Base-by-base conservation (phyloP, 164 flowering plant species). In the Vitis amurensis region DNA sequence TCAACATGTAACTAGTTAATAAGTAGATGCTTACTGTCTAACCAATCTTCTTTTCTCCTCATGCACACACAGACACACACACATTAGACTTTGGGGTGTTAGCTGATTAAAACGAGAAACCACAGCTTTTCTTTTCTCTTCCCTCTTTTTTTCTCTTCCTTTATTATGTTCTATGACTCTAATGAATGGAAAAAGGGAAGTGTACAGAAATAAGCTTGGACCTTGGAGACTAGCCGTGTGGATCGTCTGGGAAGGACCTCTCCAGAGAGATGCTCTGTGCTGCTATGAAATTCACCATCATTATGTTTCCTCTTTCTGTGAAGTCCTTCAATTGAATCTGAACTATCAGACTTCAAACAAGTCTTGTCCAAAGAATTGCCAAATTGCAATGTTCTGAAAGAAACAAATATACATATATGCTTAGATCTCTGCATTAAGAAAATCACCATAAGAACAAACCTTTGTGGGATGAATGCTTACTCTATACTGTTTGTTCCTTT, bases 191-290 rank as follows among this genome's bases (percentile, higher is more conserved):
- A 56, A 69, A 66, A 64, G 53, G 11, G 16, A 69, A 50, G 60
- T 23, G n/a, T 17, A 47, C 44, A 53, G 55, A 37, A 29, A 61
- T 27, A 61, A 55, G 53, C n/a, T 14, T 3, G 62, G 59, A 83
- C 85, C 84, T 85, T 76, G 50, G 86, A 59, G 29, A 78, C 72
- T 50, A 85, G 82, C 78, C 86, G 75, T 73, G 19, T 71, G 48
- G 88, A 83, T 73, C 88, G 78, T 69, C 86, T 71, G 3, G 80
- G 86, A 53, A 52, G 70, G 55, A 72, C 73, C 55, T 69, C 65
- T 50, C 68, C 61, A 53, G 72, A 72, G 31, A 27, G 23, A 72
- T 63, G 67, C 62, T 72, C 77, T 47, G 59, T 37, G 59, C 81
- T 77, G 76, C 50, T n/a, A 27, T 61, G 52, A 59, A 44, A 52